A percentile compares a stretch with the other conserved stretches of the same genome.
phyloP scores from a whole-genome alignment of 306 rosid genomes.

The Trichosanthes cucumerina region DNA sequence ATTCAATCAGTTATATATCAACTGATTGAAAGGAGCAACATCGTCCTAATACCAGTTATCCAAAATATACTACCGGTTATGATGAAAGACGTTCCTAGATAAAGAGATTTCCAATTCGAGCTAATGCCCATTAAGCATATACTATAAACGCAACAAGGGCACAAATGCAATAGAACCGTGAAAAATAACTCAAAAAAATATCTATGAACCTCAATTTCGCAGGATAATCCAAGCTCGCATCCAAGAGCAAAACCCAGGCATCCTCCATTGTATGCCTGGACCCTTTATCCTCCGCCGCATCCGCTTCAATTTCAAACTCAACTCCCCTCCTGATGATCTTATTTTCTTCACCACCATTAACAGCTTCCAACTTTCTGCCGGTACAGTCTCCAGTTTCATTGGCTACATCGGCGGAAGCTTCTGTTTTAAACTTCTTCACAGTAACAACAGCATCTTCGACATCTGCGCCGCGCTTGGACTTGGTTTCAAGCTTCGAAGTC shows the following conservation, averaged over 20 bases:
- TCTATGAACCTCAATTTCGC: slow-evolving; percentile 50
- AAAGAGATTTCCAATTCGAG: neutral
- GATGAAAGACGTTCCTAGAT: neutral
- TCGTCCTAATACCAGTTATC: neutral
- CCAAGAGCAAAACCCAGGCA: slow-evolving; percentile 58
- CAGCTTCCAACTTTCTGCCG: neutral
- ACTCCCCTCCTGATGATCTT: slow-evolving; percentile 15
- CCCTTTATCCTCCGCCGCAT: slow-evolving; percentile 78
- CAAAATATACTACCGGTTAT: neutral
- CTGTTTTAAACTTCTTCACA: slow-evolving; percentile 32
- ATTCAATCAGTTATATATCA: neutral
- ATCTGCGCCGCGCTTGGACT: slow-evolving; percentile 28
- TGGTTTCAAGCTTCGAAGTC: slow-evolving; percentile 7
- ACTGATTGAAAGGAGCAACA: neutral
- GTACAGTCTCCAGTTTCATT: neutral
- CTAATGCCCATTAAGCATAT: neutral
- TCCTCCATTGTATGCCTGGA: slow-evolving; percentile 82
- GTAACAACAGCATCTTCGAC: slow-evolving; percentile 2
- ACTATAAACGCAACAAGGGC: neutral
- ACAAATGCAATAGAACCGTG: neutral
- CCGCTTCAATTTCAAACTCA: slow-evolving; percentile 55
- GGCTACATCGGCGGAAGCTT: neutral
- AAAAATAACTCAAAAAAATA: neutral
- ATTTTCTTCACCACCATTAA: neutral
- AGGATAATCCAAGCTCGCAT: slow-evolving; percentile 44